Evolutionary conservation across 176 grass and related monocot genomes (phyloP).

Genomic region (Otatea glauca): DNA sequence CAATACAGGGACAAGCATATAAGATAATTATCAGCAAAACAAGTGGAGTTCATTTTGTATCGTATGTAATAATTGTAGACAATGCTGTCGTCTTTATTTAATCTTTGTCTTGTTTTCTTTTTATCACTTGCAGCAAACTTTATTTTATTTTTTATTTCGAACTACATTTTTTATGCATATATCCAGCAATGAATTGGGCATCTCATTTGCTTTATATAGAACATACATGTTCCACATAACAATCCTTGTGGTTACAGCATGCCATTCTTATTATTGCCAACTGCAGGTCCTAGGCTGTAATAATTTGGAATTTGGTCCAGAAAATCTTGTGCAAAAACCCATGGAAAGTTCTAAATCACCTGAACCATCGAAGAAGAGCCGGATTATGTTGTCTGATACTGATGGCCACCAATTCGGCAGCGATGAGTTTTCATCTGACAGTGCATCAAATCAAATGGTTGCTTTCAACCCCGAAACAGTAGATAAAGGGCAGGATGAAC

Average conservation of each 20-base stretch:
- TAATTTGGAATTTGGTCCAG: background rate
- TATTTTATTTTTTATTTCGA: conserved; percentile 1
- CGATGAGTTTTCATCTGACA: conserved; percentile 47
- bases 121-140: background rate
- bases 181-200: background rate
- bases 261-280: conserved; percentile 27
- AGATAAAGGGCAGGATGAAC: conserved; percentile 56
- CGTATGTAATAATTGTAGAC: background rate
- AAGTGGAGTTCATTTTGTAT: background rate
- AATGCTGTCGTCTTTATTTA: background rate
- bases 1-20: background rate
- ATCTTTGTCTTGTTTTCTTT: conserved; percentile 16
- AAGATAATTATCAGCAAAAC: background rate
- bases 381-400: conserved; percentile 27
- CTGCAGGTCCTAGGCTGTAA: conserved; percentile 42
- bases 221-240: background rate
- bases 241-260: background rate
- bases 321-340: conserved; percentile 7
- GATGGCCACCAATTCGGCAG: conserved; percentile 40
- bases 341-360: conserved; percentile 59
- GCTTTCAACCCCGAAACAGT: conserved; percentile 38
- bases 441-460: conserved; percentile 46
- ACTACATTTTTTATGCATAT: background rate
- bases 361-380: conserved; percentile 49
- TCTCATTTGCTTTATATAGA: conserved; percentile 22